Evolutionary conservation across 129 eudicot genomes (phyloP).

Genomic region (Flaveria brownii): DNA sequence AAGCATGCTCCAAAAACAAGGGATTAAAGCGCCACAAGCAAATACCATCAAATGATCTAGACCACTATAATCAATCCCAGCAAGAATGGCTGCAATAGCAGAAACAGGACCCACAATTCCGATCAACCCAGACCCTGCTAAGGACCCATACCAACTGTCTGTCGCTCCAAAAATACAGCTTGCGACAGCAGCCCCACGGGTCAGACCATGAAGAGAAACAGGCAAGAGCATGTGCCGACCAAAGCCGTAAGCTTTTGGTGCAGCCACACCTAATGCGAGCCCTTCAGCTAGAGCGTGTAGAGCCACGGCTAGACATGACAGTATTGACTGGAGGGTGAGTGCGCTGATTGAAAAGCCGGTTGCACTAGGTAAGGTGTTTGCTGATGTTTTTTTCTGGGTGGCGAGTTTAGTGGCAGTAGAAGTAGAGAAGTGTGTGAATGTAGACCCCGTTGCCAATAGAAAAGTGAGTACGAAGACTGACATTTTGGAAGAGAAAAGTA

Average conservation of each 20-base stretch:
- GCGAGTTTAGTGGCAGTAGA: slow-evolving; percentile 46
- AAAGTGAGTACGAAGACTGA: slow-evolving; percentile 49
- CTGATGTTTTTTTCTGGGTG: slow-evolving; percentile 56
- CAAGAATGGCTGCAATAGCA: slow-evolving; percentile 82
- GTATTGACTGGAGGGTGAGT: slow-evolving; percentile 68
- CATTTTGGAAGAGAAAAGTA: slow-evolving; percentile 68
- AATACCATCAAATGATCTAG: slow-evolving; percentile 84
- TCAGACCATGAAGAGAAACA: slow-evolving; percentile 74
- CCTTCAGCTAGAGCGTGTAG: slow-evolving; percentile 92
- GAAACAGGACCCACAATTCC: slow-evolving; percentile 83
- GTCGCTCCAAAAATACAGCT: slow-evolving; percentile 92
- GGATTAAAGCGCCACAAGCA: slow-evolving; percentile 82
- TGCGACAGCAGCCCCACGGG: slow-evolving; percentile 94
- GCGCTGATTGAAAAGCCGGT: slow-evolving; percentile 52
- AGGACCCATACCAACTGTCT: slow-evolving; percentile 80
- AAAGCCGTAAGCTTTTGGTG: slow-evolving; percentile 92
- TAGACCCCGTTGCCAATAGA: slow-evolving; percentile 59
- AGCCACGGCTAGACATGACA: slow-evolving; percentile 67
- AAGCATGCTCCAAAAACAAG: slow-evolving; percentile 68
- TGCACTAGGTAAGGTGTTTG: slow-evolving; percentile 48
- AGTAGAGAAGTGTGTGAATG: slow-evolving; percentile 50
- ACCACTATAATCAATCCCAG: slow-evolving; percentile 85
- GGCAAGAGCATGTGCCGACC: slow-evolving; percentile 89
- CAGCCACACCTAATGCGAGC: slow-evolving; percentile 94
- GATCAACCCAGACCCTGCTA: slow-evolving; percentile 67